These are phyloP conservation scores for Kitagawia praeruptora DNA, from an alignment of 129 eudicot species.

Conservation along the genomic window DNA sequence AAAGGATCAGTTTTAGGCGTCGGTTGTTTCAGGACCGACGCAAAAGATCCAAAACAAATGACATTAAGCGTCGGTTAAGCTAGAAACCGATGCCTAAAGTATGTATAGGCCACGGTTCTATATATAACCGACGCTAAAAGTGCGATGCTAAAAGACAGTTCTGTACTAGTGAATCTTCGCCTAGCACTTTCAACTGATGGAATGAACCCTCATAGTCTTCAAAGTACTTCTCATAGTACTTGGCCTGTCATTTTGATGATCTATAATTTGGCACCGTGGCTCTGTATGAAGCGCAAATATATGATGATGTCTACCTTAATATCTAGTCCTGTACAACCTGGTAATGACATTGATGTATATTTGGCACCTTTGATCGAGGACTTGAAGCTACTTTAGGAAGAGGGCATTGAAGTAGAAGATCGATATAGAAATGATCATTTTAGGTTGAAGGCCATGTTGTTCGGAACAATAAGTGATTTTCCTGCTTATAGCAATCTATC, in stretches of 20 bases:
- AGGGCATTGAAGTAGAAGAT: neutral
- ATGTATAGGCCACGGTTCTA: too few relatives aligned
- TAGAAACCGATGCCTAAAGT: too few relatives aligned
- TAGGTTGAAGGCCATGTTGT: constrained; percentile 1
- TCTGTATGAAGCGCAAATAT: constrained; percentile 11
- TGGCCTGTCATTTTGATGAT: constrained; percentile 7
- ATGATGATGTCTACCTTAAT: neutral
- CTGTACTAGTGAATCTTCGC: neutral
- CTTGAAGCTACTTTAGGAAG: neutral
- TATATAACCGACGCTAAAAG: too few relatives aligned
- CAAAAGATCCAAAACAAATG: too few relatives aligned
- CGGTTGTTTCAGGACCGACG: too few relatives aligned
- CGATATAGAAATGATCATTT: neutral
- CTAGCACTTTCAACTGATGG: neutral
- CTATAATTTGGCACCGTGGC: constrained; percentile 15
- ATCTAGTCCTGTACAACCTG: neutral
- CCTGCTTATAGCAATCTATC: too few relatives aligned
- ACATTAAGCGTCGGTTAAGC: too few relatives aligned
- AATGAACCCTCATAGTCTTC: neutral
- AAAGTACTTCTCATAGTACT: constrained; percentile 7
- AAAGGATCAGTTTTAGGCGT: too few relatives aligned
- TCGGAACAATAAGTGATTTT: too few relatives aligned
- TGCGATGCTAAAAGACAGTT: too few relatives aligned
- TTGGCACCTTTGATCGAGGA: neutral
- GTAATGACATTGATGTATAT: neutral